These are phyloP conservation scores for Saccharomycopsis crataegensis DNA, from an alignment of 1,139 yeast species.

Conservation along the genomic window DNA sequence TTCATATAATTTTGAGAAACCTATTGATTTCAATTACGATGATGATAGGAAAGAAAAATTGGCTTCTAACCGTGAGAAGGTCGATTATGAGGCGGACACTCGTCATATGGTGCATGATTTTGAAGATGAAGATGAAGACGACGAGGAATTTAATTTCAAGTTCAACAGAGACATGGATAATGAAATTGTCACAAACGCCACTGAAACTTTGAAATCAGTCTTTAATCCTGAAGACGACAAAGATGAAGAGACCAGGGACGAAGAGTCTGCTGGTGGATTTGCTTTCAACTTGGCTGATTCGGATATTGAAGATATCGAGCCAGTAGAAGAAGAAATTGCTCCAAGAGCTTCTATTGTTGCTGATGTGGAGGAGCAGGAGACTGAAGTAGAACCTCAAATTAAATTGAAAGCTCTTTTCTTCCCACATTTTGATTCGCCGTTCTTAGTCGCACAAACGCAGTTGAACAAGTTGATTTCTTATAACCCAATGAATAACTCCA, in stretches of 20 bases:
- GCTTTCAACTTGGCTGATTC: conserved; percentile 19
- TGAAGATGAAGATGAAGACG: conserved; percentile 37
- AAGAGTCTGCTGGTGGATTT: conserved; percentile 9
- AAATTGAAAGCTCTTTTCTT: conserved; percentile 61
- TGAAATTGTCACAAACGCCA: conserved; percentile 44
- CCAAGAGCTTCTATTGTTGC: conserved; percentile 7
- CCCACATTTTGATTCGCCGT: conserved; percentile 78
- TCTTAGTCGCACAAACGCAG: conserved; percentile 77
- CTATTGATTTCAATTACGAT: conserved; percentile 44
- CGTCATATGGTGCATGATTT: conserved; percentile 24
- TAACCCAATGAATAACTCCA: conserved; percentile 24
- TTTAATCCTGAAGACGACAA: conserved; percentile 45
- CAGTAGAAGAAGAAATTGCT: conserved; percentile 17
- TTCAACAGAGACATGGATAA: conserved; percentile 28
- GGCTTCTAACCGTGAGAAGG: conserved; percentile 30
- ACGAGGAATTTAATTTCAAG: conserved; percentile 19
- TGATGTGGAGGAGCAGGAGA: conserved; percentile 4
- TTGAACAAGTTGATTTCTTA: conserved; percentile 43
- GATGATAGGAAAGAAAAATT: conserved; percentile 29
- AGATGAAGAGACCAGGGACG: conserved; percentile 1
- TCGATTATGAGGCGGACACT: conserved; percentile 45
- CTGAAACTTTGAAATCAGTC: conserved; percentile 57
- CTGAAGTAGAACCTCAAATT: conserved; percentile 8
- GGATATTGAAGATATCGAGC: conserved; percentile 20
- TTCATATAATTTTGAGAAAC: conserved; percentile 54